Evolutionary conservation across 2,329 filamentous ascomycete genomes (phyloP).

Genomic region (Diplocarpon rosae): DNA sequence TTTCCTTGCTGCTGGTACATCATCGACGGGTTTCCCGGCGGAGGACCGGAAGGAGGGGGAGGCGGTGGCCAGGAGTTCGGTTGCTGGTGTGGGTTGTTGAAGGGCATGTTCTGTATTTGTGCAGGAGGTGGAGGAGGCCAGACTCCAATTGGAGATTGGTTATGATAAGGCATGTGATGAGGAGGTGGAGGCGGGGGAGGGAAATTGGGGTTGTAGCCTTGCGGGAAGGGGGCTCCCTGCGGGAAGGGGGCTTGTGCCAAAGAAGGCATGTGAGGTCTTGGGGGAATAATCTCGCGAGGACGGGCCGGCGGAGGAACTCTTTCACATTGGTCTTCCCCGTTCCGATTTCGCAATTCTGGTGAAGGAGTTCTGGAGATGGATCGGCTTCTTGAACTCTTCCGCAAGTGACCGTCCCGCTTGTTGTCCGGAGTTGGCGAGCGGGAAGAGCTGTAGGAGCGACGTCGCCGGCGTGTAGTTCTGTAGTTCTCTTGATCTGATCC

Average conservation of each 20-base stretch:
- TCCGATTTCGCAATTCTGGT: slow-evolving; percentile 4
- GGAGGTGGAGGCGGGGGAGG: slow-evolving; percentile 17
- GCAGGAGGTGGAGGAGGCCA: slow-evolving; percentile 18
- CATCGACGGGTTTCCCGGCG: slow-evolving; percentile 17
- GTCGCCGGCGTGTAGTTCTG: slow-evolving; percentile 17
- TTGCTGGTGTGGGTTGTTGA: slow-evolving; percentile 12
- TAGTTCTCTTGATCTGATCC: slow-evolving; percentile 13
- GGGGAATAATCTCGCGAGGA: slow-evolving; percentile 9
- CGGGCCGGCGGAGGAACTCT: slow-evolving; percentile 1
- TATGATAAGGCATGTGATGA: slow-evolving; percentile 14
- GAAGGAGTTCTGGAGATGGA: slow-evolving; percentile 16
- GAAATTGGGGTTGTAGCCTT: slow-evolving; percentile 19
- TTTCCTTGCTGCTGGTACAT: slow-evolving; percentile 10
- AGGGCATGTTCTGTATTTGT: slow-evolving; percentile 14
- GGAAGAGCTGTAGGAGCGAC: slow-evolving; percentile 25
- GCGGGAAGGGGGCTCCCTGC: slow-evolving; percentile 17
- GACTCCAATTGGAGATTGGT: slow-evolving; percentile 9
- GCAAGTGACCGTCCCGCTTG: slow-evolving; percentile 9
- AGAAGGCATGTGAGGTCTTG: slow-evolving; percentile 9
- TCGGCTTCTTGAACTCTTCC: slow-evolving; percentile 15
- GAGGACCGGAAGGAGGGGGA: slow-evolving; percentile 19
- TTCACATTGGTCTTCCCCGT: slow-evolving; percentile 6
- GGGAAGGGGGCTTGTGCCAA: slow-evolving; percentile 15
- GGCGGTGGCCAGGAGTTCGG: slow-evolving; percentile 12
- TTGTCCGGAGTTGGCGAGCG: slow-evolving; percentile 19